Evolutionary conservation across 257 asterid species (phyloP).

Genomic region (Przewalskia tangutica): DNA sequence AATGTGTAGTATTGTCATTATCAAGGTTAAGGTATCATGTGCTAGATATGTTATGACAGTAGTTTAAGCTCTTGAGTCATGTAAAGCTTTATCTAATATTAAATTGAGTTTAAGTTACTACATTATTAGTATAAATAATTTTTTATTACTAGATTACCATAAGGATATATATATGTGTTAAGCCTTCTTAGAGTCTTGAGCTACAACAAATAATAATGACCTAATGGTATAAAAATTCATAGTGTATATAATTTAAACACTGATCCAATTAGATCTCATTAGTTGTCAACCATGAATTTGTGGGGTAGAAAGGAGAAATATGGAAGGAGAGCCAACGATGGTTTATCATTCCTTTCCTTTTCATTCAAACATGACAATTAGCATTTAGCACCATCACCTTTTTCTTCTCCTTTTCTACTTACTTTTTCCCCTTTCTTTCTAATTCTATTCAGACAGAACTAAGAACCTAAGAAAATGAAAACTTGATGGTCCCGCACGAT

Average conservation of each 20-base stretch:
- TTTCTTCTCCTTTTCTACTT: not conserved
- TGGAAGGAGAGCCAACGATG: not conserved
- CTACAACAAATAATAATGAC: not conserved
- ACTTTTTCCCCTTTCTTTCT: not conserved
- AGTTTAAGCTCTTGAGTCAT: not conserved
- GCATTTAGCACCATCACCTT: not conserved
- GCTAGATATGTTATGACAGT: not conserved
- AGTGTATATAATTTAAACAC: not conserved
- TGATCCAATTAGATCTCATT: no score
- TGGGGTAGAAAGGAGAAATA: not conserved
- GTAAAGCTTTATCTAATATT: not conserved
- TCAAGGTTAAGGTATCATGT: not conserved
- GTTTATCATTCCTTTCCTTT: not conserved
- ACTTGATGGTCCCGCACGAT: not conserved
- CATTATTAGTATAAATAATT: no score
- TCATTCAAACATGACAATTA: not conserved
- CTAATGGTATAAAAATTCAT: not conserved
- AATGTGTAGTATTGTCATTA: not conserved
- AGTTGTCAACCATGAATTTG: not conserved
- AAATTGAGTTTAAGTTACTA: not conserved
- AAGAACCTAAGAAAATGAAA: not conserved
- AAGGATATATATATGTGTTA: no score
- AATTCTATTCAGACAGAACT: not conserved
- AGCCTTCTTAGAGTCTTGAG: not conserved
- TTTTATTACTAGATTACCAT: no score